Base-by-base conservation (phyloP, 2,329 filamentous ascomycete species). In the Fusarium metavorans region DNA sequence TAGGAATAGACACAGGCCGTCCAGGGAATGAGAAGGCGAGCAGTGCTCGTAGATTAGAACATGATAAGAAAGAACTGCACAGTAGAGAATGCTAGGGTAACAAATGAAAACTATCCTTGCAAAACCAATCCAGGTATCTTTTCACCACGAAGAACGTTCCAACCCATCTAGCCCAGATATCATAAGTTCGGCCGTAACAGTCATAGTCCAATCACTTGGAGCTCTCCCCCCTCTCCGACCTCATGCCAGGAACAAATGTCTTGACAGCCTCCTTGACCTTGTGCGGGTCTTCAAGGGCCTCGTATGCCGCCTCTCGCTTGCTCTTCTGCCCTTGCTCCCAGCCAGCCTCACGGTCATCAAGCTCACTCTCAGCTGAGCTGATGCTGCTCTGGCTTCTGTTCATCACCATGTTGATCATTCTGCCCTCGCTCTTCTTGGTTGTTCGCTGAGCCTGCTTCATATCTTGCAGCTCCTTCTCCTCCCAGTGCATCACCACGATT, bases 371-470 rank as follows among this genome's bases (percentile, higher is more conserved):
- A 35, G 84, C 85, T 4, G 88, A 90, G 79, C 88, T 89, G 71
- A 90, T 77, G 62, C 83, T 85, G 78, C 84, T 88, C 13, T 85
- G 83, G 75, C 87, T 91, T 48, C 86, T 84, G 80, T 91, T 90
- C 79, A 89, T 85, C 41, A 92, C 88, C 82, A 92, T 86, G 65
- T 86, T 83, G 37, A 92, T 76, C 68, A 85, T 81, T 10, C 79
- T 77, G 34, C 89, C 88, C 77, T 89, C 87, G 45, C 85, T 85
- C 87, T 94, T 94, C 89, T 97, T 98, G 74, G 88, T 84, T 68
- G 92, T 89, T 30, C 90, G 86, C 84, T 98, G 95, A 70, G 91
- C 88, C 48, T 91, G 84, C 86, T 98, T 98, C 86, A 97, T 88
- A 70, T 90, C 87, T 50, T 88, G 84, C 83, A 97, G 92, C 74